Evolutionary conservation across 1,139 yeast genomes (phyloP).

Genomic region (Magnusiomyces suaveolens): DNA sequence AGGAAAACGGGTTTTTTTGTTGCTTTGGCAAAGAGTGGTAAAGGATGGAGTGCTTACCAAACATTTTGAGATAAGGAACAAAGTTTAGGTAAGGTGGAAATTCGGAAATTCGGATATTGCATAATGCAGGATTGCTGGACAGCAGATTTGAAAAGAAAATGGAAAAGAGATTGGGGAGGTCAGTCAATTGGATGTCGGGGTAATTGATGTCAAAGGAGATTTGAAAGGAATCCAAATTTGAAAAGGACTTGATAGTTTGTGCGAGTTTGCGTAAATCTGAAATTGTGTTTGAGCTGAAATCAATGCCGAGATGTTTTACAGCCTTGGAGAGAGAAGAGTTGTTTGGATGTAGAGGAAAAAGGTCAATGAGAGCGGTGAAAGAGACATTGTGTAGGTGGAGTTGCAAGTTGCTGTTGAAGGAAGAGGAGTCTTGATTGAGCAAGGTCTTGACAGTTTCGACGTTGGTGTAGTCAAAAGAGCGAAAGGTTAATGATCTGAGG

Average conservation of each 20-base stretch:
- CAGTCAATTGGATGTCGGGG: background rate
- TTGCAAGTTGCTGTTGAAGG: no score
- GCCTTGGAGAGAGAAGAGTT: background rate
- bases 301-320: background rate
- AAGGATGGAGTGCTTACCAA: background rate
- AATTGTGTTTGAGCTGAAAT: background rate
- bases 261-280: background rate
- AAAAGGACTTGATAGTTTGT: background rate
- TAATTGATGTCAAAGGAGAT: background rate
- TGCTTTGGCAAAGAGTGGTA: background rate
- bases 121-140: background rate
- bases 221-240: background rate
- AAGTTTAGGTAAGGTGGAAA: slow-evolving; percentile 2
- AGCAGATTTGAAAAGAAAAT: background rate
- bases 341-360: background rate
- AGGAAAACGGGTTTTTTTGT: background rate
- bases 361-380: background rate
- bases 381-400: background rate
- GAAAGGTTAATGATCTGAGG: background rate
- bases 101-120: background rate
- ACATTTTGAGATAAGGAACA: background rate
- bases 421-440: background rate
- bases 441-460: background rate
- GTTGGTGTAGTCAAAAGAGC: background rate
- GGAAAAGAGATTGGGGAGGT: background rate